Conservation (phyloP, 441 rosid genomes). For the Manihot esculenta region DNA sequence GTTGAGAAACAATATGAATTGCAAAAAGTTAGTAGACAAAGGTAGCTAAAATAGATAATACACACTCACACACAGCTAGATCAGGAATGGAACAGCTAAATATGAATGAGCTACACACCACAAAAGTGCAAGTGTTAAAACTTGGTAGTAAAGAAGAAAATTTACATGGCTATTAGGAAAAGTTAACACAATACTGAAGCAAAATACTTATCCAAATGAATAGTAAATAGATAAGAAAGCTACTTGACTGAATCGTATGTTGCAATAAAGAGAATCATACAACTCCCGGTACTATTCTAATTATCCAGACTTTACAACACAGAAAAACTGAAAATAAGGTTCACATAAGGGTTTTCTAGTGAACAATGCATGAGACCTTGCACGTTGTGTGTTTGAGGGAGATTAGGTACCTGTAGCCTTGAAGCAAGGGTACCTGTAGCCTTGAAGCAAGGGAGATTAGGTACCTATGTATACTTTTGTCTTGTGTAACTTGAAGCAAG, state of each 20-base stretch:
- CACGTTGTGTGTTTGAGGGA: not conserved
- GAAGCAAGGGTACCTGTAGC: no score
- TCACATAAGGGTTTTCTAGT: not conserved
- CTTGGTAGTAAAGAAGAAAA: not conserved
- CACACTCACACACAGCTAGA: not conserved
- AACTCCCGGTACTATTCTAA: not conserved
- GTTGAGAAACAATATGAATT: conserved; percentile 45
- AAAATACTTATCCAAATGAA: conserved; percentile 4
- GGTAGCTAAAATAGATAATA: not conserved
- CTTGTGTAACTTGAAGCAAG: no score
- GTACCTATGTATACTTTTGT: no score
- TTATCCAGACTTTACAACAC: not conserved
- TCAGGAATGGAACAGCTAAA: not conserved
- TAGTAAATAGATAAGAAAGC: not conserved
- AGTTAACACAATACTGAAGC: not conserved
- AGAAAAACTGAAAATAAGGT: no score
- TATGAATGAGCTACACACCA: not conserved
- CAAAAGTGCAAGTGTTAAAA: not conserved
- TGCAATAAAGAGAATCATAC: not conserved
- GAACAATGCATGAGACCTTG: not conserved
- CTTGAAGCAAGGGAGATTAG: no score
- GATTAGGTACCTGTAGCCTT: not conserved
- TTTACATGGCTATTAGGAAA: not conserved
- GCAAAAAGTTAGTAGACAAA: not conserved
- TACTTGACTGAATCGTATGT: not conserved